Percentiles rank a stretch among this genome's conserved stretches.
Conservation (phyloP, 371 early-diverging fungal genomes). For the Mucor irregularis region DNA sequence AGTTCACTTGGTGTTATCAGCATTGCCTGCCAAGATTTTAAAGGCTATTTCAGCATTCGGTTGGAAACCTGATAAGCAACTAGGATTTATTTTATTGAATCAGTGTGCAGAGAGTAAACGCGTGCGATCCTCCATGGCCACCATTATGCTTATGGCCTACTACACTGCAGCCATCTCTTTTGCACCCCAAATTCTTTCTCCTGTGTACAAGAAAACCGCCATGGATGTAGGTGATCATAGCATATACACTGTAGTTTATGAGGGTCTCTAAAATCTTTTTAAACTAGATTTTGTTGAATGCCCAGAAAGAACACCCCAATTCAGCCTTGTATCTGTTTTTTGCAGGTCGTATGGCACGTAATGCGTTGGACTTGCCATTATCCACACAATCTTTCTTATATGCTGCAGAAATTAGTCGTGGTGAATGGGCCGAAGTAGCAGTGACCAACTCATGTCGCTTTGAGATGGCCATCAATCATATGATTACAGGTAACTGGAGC, state of each 20-base stretch:
- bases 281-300: slow-evolving; percentile 48
- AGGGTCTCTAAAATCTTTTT: slow-evolving; percentile 3
- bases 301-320: slow-evolving; percentile 54
- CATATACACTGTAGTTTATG: background rate
- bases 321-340: slow-evolving; percentile 60
- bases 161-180: slow-evolving; percentile 39
- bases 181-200: slow-evolving; percentile 43
- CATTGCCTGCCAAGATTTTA: slow-evolving; percentile 59
- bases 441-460: slow-evolving; percentile 53
- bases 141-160: slow-evolving; percentile 51
- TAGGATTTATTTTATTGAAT: slow-evolving; percentile 58
- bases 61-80: slow-evolving; percentile 58
- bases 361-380: slow-evolving; percentile 45
- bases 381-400: slow-evolving; percentile 55
- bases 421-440: slow-evolving; percentile 51
- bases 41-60: slow-evolving; percentile 57
- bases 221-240: slow-evolving; percentile 49
- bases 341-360: slow-evolving; percentile 52
- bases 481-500: slow-evolving; percentile 55
- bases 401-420: slow-evolving; percentile 40
- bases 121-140: slow-evolving; percentile 58
- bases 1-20: slow-evolving; percentile 60
- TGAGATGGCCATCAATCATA: slow-evolving; percentile 59
- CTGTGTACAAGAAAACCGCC: slow-evolving; percentile 41
- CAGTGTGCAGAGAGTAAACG: slow-evolving; percentile 53